Evolutionary conservation across 1,139 yeast species (phyloP).

Genomic region (Hyphopichia fennica): DNA sequence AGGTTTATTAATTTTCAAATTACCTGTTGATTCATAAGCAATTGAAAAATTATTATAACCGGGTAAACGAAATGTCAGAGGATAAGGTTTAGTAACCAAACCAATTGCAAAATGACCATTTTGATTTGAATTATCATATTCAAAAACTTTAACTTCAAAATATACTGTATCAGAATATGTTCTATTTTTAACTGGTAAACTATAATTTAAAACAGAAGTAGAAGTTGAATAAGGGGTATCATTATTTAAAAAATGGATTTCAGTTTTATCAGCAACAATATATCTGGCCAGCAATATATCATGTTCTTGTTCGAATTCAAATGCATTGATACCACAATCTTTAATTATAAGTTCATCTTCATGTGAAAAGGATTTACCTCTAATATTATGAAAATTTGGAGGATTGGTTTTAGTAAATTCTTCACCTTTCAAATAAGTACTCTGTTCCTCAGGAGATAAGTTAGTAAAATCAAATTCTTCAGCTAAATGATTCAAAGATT

Average conservation of each 20-base stretch:
- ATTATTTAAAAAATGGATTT: slow-evolving; percentile 51
- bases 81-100: slow-evolving; percentile 84
- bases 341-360: slow-evolving; percentile 34
- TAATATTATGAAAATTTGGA: slow-evolving; percentile 28
- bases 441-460: slow-evolving; percentile 47
- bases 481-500: slow-evolving; percentile 33
- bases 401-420: slow-evolving; percentile 34
- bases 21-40: slow-evolving; percentile 86
- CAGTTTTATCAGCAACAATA: slow-evolving; percentile 64
- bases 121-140: slow-evolving; percentile 36
- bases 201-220: slow-evolving; percentile 53
- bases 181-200: slow-evolving; percentile 61
- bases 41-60: slow-evolving; percentile 81
- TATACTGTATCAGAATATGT: slow-evolving; percentile 60
- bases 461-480: slow-evolving; percentile 39
- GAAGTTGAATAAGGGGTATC: slow-evolving; percentile 47
- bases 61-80: slow-evolving; percentile 76
- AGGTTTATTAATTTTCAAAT: slow-evolving; percentile 79
- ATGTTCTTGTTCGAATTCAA: slow-evolving; percentile 40
- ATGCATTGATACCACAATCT: slow-evolving; percentile 44
- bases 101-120: slow-evolving; percentile 70
- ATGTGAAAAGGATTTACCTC: slow-evolving; percentile 34
- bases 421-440: slow-evolving; percentile 34
- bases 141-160: slow-evolving; percentile 69
- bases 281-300: slow-evolving; percentile 32